Evolutionary conservation across 2,329 filamentous ascomycete genomes (phyloP).

Genomic region (Fusarium succisae): DNA sequence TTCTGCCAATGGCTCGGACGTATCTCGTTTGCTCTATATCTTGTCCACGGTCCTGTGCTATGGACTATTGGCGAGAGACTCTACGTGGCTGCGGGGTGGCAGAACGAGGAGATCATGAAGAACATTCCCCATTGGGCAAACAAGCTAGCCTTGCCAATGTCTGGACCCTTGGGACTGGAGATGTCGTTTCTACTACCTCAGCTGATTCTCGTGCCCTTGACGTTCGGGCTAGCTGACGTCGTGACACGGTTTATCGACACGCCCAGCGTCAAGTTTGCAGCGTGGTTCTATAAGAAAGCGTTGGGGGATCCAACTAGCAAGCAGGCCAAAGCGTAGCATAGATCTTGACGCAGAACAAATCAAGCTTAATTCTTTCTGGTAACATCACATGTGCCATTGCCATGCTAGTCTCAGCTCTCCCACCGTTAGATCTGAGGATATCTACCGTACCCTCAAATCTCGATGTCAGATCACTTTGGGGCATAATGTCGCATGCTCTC

Average conservation of each 20-base stretch:
- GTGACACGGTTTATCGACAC: slow-evolving; percentile 66
- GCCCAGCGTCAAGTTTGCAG: slow-evolving; percentile 65
- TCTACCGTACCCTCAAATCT: background rate
- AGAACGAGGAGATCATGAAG: slow-evolving; percentile 57
- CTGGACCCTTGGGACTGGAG: slow-evolving; percentile 69
- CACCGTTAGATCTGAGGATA: background rate
- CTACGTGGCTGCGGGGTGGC: slow-evolving; percentile 69
- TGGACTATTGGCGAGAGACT: slow-evolving; percentile 69
- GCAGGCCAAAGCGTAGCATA: slow-evolving; percentile 27
- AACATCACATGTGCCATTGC: background rate
- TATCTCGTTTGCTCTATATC: slow-evolving; percentile 70
- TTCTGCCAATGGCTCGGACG: slow-evolving; percentile 71
- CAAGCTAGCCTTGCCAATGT: slow-evolving; percentile 61
- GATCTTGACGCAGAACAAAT: slow-evolving; percentile 6
- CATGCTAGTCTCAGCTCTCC: background rate
- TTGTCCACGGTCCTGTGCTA: slow-evolving; percentile 71
- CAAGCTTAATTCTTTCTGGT: slow-evolving; percentile 23
- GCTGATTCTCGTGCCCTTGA: slow-evolving; percentile 67
- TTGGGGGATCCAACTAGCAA: slow-evolving; percentile 37
- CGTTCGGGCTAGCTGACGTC: slow-evolving; percentile 66
- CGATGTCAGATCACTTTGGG: background rate
- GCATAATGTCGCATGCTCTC: background rate
- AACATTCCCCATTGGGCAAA: slow-evolving; percentile 66
- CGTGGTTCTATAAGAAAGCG: slow-evolving; percentile 64
- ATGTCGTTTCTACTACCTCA: slow-evolving; percentile 68